Evolutionary conservation across 116 monocot genomes (phyloP), one percentile per base, ranked within the genome.

Genomic region (Cymodocea nodosa): DNA sequence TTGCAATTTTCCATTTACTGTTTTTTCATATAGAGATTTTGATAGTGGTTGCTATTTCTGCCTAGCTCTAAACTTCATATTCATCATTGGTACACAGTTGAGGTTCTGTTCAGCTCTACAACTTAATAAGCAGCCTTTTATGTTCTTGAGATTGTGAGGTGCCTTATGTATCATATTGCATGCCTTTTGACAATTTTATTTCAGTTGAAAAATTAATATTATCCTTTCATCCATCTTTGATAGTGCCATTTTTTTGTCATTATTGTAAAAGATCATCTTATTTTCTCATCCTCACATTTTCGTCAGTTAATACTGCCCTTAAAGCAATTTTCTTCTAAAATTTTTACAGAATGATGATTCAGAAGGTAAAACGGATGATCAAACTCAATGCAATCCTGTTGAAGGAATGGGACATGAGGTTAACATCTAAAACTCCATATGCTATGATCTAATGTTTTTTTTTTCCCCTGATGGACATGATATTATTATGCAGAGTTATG

Each of bases 311-410:
- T 64, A 10, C 11, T 64, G 19, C 49, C 49, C 23, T 50, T 18
- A 3, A 18, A 36, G 5, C 12, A 18, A 3, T n/a, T 62, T n/a
- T 2, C 1, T 12, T 37, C 35, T 36, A 10, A 17, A 11, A 36
- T 16, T 65, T 52, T 24, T 35, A 16, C 55, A 68, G 68, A 36
- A 0, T 68, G 54, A 56, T 68, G 54, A 36, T 39, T 55, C 35
- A 54, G 68, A 68, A 68, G 55, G 18, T 8, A 54, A 56, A 34
- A 54, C 37, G 36, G 55, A 36, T 50, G 23, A 0, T 11, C 4
- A 2, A 18, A 15, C 13, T 19, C 65, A 50, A 16, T 15, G 15
- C 24, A 50, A 22, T 50, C 23, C 5, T 50, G 19, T n/a, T 24
- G 51, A 65, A 18, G 65, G 17, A 68, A 25, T 39, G 36, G 16